Conservation (phyloP, 1,284 basidiomycete species). For the Inonotus obliquus region DNA sequence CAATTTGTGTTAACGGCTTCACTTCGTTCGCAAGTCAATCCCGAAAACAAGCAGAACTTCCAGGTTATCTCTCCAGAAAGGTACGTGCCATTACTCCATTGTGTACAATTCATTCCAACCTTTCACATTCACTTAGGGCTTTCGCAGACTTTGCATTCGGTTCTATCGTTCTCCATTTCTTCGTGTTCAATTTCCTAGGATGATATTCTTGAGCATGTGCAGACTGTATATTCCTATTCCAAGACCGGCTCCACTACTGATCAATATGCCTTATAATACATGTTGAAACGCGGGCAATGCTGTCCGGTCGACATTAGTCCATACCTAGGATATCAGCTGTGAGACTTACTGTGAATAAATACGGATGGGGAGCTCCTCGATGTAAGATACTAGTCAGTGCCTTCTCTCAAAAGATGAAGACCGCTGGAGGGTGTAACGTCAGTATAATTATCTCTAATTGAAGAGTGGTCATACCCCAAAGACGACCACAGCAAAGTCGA, state of each 20-base stretch:
- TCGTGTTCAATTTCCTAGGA: constrained; percentile 96
- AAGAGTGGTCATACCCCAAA: constrained; percentile 54
- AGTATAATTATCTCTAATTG: constrained; percentile 10
- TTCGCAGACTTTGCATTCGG: constrained; percentile 96
- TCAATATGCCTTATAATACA: constrained; percentile 5
- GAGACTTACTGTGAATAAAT: not conserved
- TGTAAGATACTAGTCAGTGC: constrained; percentile 24
- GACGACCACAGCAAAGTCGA: constrained; percentile 78
- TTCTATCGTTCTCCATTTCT: constrained; percentile 95
- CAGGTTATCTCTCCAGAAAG: constrained; percentile 92
- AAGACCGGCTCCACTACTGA: not conserved
- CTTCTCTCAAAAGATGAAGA: constrained; percentile 69
- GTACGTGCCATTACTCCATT: constrained; percentile 39
- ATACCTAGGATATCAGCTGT: not conserved
- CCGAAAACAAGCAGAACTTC: constrained; percentile 75
- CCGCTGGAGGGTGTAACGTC: constrained; percentile 39
- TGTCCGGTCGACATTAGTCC: not conserved
- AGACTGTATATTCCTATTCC: not conserved
- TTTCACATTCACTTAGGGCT: constrained; percentile 49
- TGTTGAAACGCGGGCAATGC: not conserved
- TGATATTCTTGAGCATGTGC: constrained; percentile 30
- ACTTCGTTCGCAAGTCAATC: constrained; percentile 89
- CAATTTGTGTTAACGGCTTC: constrained; percentile 96
- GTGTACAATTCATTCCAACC: not conserved
- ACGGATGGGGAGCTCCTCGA: not conserved